phyloP scores from a whole-genome alignment of 768 basidiomycete species.

The Strobilomyces dryophilus region DNA sequence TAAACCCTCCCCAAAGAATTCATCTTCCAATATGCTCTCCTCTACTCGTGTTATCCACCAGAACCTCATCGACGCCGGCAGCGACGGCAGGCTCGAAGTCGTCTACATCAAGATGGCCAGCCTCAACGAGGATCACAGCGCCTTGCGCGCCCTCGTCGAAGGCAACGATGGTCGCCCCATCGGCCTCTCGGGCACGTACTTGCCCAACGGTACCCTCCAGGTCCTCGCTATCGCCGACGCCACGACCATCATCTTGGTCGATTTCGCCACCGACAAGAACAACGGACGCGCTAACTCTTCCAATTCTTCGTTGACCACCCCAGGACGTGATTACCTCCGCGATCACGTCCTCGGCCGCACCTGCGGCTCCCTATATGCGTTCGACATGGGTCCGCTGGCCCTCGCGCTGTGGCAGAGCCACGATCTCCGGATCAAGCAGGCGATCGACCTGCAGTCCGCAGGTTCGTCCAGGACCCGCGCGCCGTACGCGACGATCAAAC shows the following conservation, averaged over 20 bases:
- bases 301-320: slow-evolving; percentile 9
- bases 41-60: slow-evolving; percentile 22
- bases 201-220: slow-evolving; percentile 20
- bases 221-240: slow-evolving; percentile 28
- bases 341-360: slow-evolving; percentile 29
- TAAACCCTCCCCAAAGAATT: neutral
- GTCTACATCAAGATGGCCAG: slow-evolving; percentile 14
- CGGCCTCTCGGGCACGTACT: slow-evolving; percentile 26
- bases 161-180: slow-evolving; percentile 32
- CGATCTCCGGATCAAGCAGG: slow-evolving; percentile 32
- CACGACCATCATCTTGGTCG: slow-evolving; percentile 23
- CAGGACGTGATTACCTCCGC: slow-evolving; percentile 25
- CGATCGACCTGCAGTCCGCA: slow-evolving; percentile 28
- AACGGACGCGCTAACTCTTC: slow-evolving; percentile 30
- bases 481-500: slow-evolving; percentile 16
- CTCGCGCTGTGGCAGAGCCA: slow-evolving; percentile 28
- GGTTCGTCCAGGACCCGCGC: slow-evolving; percentile 12
- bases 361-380: slow-evolving; percentile 28
- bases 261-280: slow-evolving; percentile 28
- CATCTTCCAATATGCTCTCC: slow-evolving; percentile 3
- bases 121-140: slow-evolving; percentile 21
- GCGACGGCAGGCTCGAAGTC: slow-evolving; percentile 19
- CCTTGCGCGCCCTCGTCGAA: slow-evolving; percentile 22
- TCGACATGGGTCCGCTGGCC: slow-evolving; percentile 29
- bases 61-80: slow-evolving; percentile 25